Conservation (phyloP, 352 stramenopile species). For the Globisporangium alternatum region DNA sequence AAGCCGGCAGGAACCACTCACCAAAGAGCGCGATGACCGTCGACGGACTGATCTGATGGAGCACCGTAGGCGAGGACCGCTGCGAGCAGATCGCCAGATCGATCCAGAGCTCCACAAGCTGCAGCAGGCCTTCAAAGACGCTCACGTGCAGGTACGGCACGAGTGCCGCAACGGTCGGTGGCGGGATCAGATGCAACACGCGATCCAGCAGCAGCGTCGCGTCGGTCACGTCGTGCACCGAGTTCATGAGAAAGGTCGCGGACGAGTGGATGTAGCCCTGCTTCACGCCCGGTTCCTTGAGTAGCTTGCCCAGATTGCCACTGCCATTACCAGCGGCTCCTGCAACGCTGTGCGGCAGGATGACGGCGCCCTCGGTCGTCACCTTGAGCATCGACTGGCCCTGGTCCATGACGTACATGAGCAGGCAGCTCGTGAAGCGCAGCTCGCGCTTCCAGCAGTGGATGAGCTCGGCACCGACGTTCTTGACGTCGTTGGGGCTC, state of each 20-base stretch:
- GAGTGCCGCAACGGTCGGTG: slow-evolving; percentile 60
- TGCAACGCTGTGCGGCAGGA: slow-evolving; percentile 38
- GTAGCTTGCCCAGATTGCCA: slow-evolving; percentile 22
- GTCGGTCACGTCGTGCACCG: slow-evolving; percentile 49
- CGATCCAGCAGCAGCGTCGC: slow-evolving; percentile 79
- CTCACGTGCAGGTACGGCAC: slow-evolving; percentile 62
- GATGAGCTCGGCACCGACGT: slow-evolving; percentile 62
- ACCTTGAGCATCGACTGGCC: slow-evolving; percentile 72
- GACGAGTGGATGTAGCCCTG: slow-evolving; percentile 70
- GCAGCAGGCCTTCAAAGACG: slow-evolving; percentile 72
- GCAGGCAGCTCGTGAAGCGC: slow-evolving; percentile 69
- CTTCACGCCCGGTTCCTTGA: slow-evolving; percentile 48
- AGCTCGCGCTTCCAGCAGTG: slow-evolving; percentile 87
- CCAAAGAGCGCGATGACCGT: slow-evolving; percentile 82
- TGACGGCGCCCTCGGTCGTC: slow-evolving; percentile 45
- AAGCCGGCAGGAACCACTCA: slow-evolving; percentile 86
- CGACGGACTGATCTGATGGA: slow-evolving; percentile 76
- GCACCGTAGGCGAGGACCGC: slow-evolving; percentile 43
- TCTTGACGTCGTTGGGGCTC: slow-evolving; percentile 51
- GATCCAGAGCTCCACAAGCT: slow-evolving; percentile 80
- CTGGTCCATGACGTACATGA: slow-evolving; percentile 82
- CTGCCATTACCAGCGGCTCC: slow-evolving; percentile 1
- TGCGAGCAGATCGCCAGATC: slow-evolving; percentile 70
- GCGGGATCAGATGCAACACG: slow-evolving; percentile 76
- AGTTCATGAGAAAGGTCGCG: slow-evolving; percentile 66